Conservation (phyloP, 306 rosid species). For the Cotoneaster glaucophyllus region DNA sequence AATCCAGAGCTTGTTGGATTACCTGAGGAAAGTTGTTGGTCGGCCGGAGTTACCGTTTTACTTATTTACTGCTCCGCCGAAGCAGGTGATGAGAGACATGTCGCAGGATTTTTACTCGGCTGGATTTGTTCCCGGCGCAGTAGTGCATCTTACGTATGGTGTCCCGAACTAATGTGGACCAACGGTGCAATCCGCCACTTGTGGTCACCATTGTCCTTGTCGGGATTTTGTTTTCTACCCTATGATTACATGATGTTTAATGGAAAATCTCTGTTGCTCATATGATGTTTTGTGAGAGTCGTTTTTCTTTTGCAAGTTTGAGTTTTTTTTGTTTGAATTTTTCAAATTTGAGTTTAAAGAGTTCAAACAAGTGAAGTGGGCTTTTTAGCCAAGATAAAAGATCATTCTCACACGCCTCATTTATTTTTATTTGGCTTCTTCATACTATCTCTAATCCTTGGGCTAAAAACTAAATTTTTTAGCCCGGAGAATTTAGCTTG, state of each 20-base stretch:
- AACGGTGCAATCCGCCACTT: neutral
- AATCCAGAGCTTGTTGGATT: neutral
- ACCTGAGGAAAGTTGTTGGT: neutral
- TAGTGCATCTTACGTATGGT: neutral
- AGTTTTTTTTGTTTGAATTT: too few species aligned
- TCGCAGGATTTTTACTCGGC: neutral
- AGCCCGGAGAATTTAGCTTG: too few species aligned
- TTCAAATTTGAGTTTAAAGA: neutral
- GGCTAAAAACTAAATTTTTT: too few species aligned
- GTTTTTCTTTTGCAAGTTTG: too few species aligned
- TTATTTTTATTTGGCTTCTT: too few species aligned
- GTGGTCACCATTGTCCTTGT: neutral
- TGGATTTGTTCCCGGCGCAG: neutral
- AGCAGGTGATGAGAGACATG: neutral
- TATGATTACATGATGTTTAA: too few species aligned
- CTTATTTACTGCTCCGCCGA: neutral
- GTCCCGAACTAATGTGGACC: neutral
- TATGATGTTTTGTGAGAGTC: too few species aligned
- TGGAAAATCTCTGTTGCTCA: neutral
- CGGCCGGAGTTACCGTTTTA: neutral
- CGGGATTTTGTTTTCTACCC: too few species aligned
- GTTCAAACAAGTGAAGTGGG: too few species aligned
- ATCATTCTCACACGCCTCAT: too few species aligned
- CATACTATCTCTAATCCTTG: too few species aligned
- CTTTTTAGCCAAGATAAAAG: too few species aligned